Conservation (phyloP, 176 grass and related monocot genomes). For the Musa schizocarpa region DNA sequence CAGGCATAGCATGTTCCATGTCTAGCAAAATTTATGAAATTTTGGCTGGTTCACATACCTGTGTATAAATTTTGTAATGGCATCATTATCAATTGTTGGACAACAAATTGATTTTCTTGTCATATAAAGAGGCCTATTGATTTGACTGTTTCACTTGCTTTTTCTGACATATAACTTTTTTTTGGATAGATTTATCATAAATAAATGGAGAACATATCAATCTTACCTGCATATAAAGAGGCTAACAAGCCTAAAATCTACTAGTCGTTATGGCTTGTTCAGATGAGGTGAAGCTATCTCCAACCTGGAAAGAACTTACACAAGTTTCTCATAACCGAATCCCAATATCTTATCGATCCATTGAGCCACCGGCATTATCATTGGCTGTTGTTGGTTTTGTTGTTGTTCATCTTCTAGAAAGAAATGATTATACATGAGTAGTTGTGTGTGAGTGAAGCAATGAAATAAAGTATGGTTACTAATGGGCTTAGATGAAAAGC, state of each 20-base stretch:
- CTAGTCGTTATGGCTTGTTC: no score
- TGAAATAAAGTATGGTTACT: neutral
- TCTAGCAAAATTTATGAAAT: neutral
- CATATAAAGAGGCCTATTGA: neutral
- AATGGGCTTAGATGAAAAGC: neutral
- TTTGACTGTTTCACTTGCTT: neutral
- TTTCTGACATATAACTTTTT: no score
- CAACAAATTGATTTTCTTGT: neutral
- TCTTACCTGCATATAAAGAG: neutral
- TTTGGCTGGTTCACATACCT: neutral
- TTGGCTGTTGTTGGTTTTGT: no score
- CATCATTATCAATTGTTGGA: neutral
- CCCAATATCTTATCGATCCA: no score
- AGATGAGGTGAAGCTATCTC: no score
- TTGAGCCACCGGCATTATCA: no score
- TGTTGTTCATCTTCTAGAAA: no score
- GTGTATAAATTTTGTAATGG: neutral
- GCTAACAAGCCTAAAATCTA: no score
- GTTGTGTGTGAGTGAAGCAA: no score
- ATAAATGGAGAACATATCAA: neutral
- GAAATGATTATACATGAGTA: no score
- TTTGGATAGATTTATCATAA: neutral
- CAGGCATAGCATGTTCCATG: neutral
- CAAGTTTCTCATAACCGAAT: no score
- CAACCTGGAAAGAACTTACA: no score